Base-by-base conservation (phyloP, 75 land plant genomes). In the Picea glauca region DNA sequence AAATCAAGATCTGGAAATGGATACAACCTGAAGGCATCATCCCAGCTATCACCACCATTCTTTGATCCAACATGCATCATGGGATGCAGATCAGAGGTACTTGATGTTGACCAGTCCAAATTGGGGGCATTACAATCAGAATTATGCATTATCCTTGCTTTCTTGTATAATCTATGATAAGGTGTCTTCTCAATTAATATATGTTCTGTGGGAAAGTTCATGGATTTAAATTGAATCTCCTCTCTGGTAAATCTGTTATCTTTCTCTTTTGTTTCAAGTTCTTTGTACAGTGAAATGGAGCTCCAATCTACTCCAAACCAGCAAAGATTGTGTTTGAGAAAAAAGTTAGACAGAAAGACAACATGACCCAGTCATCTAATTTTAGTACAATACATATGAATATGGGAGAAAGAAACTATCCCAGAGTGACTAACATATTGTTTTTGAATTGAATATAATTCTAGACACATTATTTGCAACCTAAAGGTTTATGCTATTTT, bases 81-180 rank as follows among this genome's bases (percentile, higher is more conserved):
- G 20, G 43, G 43, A 70, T 40, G 73, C 43, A 21, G 73, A 18
- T 43, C n/a, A 46, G n/a, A 70, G n/a, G 54, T 70, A 40, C 54
- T 70, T 70, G 73, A 70, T 43, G 73, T 38, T 70, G 73, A 70
- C 38, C 54, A 70, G n/a, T 70, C 73, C 54, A 70, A n/a, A 70
- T 70, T 46, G 35, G 73, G 20, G 50, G 73, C 73, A 32, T 35
- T 38, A 40, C 11, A 7, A 70, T 43, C n/a, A 9, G n/a, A 43
- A 43, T 70, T 35, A 70, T 43, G 38, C 73, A 11, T n/a, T 20
- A n/a, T 43, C 50, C 11, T 70, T n/a, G 50, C 23, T n/a, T 38
- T 70, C 43, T 70, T 20, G 73, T 43, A 43, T 46, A 70, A 8
- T 70, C 26, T 46, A 70, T 43, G 5, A 70, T 70, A 18, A 21